Evolutionary conservation across 192 early-diverging fungal genomes (phyloP), one percentile per base, ranked within the genome.

Genomic region (Rhizoclosmatium globosum): DNA sequence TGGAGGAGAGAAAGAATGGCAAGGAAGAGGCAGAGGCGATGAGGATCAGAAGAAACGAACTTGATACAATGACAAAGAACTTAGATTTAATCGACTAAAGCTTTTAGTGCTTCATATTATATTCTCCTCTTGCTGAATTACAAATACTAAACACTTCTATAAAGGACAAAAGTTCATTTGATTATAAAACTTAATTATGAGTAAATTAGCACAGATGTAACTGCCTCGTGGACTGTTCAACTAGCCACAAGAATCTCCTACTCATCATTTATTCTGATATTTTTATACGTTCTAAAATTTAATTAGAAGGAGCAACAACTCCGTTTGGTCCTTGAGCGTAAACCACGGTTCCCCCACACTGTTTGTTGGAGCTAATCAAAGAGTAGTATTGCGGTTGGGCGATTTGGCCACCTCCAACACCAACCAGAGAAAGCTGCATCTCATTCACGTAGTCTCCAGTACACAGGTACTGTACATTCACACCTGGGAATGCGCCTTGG

Each of bases 401-500:
- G 21, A 68, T 44, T 42, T 4, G n/a, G 3, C 66, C 66, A 43
- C 66, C 66, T 4, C 66, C 66, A 47, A 68, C 66, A 31, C 31
- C 39, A 31, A 68, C 66, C 17, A 68, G 66, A 4, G 66, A 68
- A 3, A 68, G 42, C 3, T 44, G 66, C 9, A 68, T 44, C 42
- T 68, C 42, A 68, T 68, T 68, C 13, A 68, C 66, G 43, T 68
- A 68, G 13, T 3, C 13, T 4, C 66, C 45, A 19, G 66, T 68
- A 21, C 66, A 68, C 3, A 21, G 31, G 43, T 43, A 44, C 45
- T 39, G 59, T 3, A 75, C 31, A 6, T 60, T 43, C 11, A 31
- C 44, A 4, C 73, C 73, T 3, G 73, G 73, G 50, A 86, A 87
- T 2, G 79, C 79, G 0, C 68, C 68, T 39, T 69, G 56, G 58